These are phyloP conservation scores for Coelastrella sp. DNA, from an alignment of 139 green algal species.

Conservation along the genomic window DNA sequence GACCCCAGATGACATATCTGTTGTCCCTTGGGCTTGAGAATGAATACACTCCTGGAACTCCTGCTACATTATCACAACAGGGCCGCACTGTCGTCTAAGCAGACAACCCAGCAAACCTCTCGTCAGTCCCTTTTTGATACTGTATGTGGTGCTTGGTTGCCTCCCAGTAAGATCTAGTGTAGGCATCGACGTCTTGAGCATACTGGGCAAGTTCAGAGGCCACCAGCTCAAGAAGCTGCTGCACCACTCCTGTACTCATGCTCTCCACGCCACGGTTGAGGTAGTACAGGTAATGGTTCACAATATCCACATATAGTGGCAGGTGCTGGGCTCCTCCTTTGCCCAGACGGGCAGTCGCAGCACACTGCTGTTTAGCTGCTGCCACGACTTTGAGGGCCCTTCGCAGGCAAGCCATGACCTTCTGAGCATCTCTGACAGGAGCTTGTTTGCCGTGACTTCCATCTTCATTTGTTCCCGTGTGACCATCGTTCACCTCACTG, in stretches of 20 bases:
- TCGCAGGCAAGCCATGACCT: conserved; percentile 84
- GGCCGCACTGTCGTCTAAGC: no score
- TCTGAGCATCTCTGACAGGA: conserved; percentile 66
- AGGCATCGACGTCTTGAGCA: conserved; percentile 4
- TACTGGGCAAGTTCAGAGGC: conserved; percentile 67
- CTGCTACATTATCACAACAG: no score
- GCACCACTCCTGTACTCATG: conserved; percentile 66
- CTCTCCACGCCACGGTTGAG: conserved; percentile 60
- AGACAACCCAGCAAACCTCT: background rate
- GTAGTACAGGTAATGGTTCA: conserved; percentile 84
- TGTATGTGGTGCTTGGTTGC: conserved; percentile 45
- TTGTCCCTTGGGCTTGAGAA: no score
- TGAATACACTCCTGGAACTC: no score
- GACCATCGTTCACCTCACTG: background rate
- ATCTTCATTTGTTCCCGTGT: background rate
- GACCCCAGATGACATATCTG: no score
- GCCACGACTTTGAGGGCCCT: conserved; percentile 85
- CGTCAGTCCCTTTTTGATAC: conserved; percentile 18
- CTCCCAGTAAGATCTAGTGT: conserved; percentile 38
- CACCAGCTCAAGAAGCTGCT: conserved; percentile 78
- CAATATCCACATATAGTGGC: conserved; percentile 59
- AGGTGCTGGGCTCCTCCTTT: conserved; percentile 40
- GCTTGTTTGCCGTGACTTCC: conserved; percentile 19
- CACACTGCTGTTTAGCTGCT: conserved; percentile 65
- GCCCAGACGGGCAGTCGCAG: conserved; percentile 15